Percentiles rank a stretch among this genome's conserved stretches.
Conservation (phyloP, 139 green algal genomes). For the Chloropicon primus region DNA sequence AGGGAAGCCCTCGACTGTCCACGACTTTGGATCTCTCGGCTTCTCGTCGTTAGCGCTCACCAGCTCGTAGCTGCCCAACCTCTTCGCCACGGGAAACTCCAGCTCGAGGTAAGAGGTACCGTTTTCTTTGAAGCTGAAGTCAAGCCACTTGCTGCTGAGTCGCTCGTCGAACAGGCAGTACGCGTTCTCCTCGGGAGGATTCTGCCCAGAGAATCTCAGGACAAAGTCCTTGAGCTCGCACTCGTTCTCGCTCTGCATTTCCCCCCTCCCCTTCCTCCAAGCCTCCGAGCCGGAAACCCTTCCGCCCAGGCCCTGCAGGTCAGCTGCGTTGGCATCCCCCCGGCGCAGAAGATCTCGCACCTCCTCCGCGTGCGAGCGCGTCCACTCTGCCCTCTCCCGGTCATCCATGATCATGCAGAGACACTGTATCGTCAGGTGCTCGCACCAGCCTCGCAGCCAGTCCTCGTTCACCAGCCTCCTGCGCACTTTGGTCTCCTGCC, state of each 20-base stretch:
- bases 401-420: background rate
- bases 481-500: background rate
- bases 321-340: background rate
- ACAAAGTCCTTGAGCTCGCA: background rate
- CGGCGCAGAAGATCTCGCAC: background rate
- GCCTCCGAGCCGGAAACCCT: background rate
- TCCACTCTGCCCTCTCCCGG: background rate
- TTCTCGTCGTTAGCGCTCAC: background rate
- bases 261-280: background rate
- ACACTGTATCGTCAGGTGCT: background rate
- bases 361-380: background rate
- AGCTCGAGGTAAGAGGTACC: background rate
- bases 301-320: background rate
- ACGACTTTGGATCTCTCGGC: background rate
- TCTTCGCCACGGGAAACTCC: too few relatives aligned
- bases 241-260: background rate
- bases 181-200: background rate
- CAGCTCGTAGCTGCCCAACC: background rate
- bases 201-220: background rate
- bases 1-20: background rate
- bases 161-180: background rate
- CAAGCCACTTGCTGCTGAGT: background rate
- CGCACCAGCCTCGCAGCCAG: background rate
- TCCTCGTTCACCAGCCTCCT: background rate
- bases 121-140: background rate